phyloP scores from a whole-genome alignment of 2,329 filamentous ascomycete genomes.

The Fusarium sp. region DNA sequence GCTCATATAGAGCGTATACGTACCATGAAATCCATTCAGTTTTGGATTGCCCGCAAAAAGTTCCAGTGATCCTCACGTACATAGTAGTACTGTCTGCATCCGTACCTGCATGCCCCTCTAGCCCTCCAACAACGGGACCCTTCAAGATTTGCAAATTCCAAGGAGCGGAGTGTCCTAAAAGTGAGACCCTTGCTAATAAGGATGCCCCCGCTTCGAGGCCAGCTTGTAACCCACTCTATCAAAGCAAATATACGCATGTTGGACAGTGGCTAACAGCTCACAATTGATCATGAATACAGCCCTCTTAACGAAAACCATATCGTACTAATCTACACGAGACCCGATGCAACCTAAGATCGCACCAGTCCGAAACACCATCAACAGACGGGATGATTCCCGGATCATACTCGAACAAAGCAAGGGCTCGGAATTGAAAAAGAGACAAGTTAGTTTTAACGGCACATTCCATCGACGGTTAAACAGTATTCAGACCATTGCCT shows the following conservation, averaged over 20 bases:
- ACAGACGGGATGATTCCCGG: background rate
- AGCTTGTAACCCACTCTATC: constrained; percentile 1
- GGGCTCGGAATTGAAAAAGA: background rate
- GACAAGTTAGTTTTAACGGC: background rate
- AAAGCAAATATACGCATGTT: constrained; percentile 3
- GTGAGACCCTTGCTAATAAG: constrained; percentile 6
- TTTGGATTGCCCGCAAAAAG: constrained; percentile 8
- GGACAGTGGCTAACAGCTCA: constrained; percentile 8
- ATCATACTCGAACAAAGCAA: background rate
- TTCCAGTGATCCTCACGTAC: constrained; percentile 7
- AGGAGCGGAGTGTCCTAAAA: constrained; percentile 2
- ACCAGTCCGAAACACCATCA: background rate
- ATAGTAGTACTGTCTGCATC: background rate
- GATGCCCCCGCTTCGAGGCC: constrained; percentile 11
- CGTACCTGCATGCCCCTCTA: constrained; percentile 28
- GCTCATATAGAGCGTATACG: constrained; percentile 5
- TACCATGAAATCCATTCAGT: constrained; percentile 14
- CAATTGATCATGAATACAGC: constrained; percentile 12
- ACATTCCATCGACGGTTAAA: constrained; percentile 2
- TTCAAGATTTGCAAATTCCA: constrained; percentile 28
- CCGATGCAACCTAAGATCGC: constrained; percentile 10
- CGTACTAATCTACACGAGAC: background rate
- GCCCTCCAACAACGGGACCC: constrained; percentile 3
- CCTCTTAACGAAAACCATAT: background rate
- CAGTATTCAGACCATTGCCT: constrained; percentile 14